Base-by-base conservation (phyloP, 129 eudicot genomes). In the Tanacetum coccineum region DNA sequence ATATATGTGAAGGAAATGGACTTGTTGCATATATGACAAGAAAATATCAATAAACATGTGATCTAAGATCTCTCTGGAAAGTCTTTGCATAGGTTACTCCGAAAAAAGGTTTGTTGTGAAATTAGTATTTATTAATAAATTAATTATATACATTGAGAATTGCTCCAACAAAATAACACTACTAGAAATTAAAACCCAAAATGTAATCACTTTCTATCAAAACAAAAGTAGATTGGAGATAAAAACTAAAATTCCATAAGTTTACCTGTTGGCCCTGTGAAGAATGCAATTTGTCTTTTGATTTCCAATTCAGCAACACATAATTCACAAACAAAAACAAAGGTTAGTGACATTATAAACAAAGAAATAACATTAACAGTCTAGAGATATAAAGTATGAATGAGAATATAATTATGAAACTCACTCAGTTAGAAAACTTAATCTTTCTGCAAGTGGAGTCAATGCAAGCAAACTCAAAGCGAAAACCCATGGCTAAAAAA, bases 201-300 rank as follows among this genome's bases (percentile, higher is more conserved):
- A 6, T 36, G 42, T 36, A 5, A 36, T 36, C 6, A 36, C 9
- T 2, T 6, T 9, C 8, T 6, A 5, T 36, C 42, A 36, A 36
- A 36, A 36, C 42, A 36, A 36, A 7, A 36, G 42, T 36, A 36
- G 42, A 36, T 36, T 36, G 42, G 2, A 36, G 42, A 1, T 6
- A 36, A 36, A 6, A 18, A 22, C 18, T 42, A 54, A 10, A 32
- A 51, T 8, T 48, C 6, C 42, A 36, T 0, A 52, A 36, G 47
- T 52, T 81, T 74, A 92, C 98, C 98, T 85, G 98, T 88, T 57
- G 98, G 96, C 50, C 98, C 98, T 36, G 98, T 92, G 85, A 51
- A 85, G 82, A 56, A 78, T 57, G 96, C 90, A 62, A 88, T 85
- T 80, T 92, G 95, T 65, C 98, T 92, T 73, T 83, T 77, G 26